Evolutionary conservation across 1,139 yeast species (phyloP), one percentile per base, ranked within the genome.

Genomic region (Magnusiomyces clavatus): DNA sequence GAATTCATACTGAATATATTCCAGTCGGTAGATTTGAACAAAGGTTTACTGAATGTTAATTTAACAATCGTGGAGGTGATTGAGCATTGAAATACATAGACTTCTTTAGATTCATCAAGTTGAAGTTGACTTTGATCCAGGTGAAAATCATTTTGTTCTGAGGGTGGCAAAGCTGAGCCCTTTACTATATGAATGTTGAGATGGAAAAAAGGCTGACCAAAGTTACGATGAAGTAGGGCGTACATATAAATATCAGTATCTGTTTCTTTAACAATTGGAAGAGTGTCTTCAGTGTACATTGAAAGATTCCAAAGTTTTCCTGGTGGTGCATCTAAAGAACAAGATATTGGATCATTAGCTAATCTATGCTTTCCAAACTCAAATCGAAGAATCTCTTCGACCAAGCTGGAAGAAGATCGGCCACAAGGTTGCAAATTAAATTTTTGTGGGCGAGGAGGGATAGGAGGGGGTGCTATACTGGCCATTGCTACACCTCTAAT

Each of bases 371-470:
- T 3, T n/a, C 40, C 40, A 36, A 35, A 31, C 13, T 19, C 12
- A 13, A 46, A 29, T 14, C 59, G 49, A n/a, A 58, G 57, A 36
- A 64, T 53, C 51, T 64, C 66, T 43, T 62, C 66, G 12, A 64
- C 54, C 11, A 64, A 47, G n/a, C 67, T 48, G 11, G 64, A 57
- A 36, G 62, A 58, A 3, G 64, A 54, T 41, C 61, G 52, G 35
- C 67, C 64, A 8, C 60, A 58, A 11, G 46, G 48, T 40, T 56
- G 60, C 17, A 54, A 41, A 14, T 43, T 36, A 8, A 5, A 24
- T 24, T 24, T 24, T 12, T 4, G 13, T 8, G 46, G 37, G 12
- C 46, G 46, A 6, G 44, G 34, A 3, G 44, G 44, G 6, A 41
- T 29, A 11, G 34, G 31, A 20, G 44, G 44, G 34, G 34, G 31